Conservation (phyloP, 2,329 filamentous ascomycete species). For the Trichoderma breve region DNA sequence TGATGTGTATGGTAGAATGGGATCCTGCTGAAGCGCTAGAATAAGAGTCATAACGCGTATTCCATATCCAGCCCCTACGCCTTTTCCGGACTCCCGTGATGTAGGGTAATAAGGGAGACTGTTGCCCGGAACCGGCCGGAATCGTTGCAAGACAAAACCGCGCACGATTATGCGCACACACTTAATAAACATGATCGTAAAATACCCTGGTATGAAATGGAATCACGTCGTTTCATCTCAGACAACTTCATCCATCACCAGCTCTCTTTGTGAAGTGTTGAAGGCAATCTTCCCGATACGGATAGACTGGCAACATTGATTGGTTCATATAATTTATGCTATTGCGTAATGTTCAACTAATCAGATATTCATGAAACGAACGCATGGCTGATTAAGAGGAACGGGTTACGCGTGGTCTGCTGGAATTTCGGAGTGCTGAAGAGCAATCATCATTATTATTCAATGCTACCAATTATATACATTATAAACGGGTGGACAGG, state of each 20-base stretch:
- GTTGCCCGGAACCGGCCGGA: background rate
- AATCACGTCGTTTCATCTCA: background rate
- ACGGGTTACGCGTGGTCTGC: background rate
- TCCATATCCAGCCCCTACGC: background rate
- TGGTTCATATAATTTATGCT: background rate
- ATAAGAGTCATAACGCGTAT: background rate
- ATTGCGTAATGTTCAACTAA: background rate
- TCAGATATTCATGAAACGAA: background rate
- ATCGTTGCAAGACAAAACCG: background rate
- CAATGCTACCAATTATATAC: background rate
- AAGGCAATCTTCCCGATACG: background rate
- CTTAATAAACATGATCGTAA: background rate
- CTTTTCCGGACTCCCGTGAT: background rate
- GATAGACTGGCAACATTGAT: background rate
- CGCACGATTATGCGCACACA: background rate
- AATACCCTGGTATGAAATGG: background rate
- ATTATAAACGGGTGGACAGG: background rate
- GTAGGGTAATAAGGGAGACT: background rate
- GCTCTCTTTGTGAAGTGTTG: background rate
- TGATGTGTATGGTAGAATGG: background rate
- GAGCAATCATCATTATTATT: background rate
- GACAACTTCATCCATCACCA: background rate
- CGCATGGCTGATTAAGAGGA: background rate
- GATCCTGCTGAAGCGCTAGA: background rate
- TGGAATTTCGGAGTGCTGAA: background rate